These are phyloP conservation scores for Talaromyces amestolkiae DNA, from an alignment of 2,329 filamentous ascomycete species.

Conservation along the genomic window DNA sequence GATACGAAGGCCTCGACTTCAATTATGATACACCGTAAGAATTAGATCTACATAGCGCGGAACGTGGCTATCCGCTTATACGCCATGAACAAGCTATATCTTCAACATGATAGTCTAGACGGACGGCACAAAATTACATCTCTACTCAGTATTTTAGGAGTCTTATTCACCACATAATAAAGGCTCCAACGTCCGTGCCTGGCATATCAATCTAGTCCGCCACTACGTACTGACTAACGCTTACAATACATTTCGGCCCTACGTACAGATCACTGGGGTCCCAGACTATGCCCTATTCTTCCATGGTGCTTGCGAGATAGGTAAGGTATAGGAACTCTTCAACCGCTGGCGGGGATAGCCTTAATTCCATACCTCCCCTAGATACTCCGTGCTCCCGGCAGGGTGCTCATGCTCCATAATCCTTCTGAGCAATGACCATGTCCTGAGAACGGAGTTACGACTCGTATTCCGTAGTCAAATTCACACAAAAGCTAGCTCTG, in stretches of 20 bases:
- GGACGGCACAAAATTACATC: not conserved
- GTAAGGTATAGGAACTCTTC: not conserved
- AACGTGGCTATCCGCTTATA: not conserved
- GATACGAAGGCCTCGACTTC: not conserved
- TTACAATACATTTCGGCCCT: constrained; percentile 20
- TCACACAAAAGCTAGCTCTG: not conserved
- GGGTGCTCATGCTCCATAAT: not conserved
- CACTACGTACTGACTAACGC: constrained; percentile 2
- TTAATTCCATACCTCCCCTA: not conserved
- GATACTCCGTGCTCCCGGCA: not conserved
- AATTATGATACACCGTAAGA: not conserved
- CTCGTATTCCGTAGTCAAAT: not conserved
- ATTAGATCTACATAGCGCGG: not conserved
- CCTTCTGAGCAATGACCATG: not conserved
- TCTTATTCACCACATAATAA: not conserved
- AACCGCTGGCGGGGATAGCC: not conserved
- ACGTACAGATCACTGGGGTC: not conserved
- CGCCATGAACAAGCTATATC: not conserved
- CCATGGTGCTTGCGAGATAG: not conserved
- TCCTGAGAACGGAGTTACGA: not conserved
- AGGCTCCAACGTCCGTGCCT: not conserved
- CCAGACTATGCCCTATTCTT: not conserved
- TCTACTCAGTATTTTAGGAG: not conserved
- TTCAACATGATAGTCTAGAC: not conserved
- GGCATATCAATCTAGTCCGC: not conserved